Evolutionary conservation across 805 yeast species (phyloP).

Genomic region (Debaryomyces maramus): DNA sequence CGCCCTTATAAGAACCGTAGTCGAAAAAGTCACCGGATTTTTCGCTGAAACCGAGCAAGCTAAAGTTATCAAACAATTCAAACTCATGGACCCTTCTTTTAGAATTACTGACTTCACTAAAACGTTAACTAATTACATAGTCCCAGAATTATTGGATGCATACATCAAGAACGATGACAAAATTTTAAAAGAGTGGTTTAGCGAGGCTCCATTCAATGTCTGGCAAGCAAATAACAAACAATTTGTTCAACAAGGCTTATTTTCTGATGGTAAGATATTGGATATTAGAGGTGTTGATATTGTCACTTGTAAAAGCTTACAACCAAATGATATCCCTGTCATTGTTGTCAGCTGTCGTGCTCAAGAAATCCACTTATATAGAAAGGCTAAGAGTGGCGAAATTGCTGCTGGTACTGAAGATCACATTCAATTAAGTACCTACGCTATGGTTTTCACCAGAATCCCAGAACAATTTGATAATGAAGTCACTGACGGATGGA

Average conservation of each 20-base stretch:
- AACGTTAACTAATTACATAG: slow-evolving; percentile 85
- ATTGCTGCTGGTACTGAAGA: slow-evolving; percentile 95
- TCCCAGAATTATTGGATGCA: slow-evolving; percentile 95
- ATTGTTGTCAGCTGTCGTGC: slow-evolving; percentile 93
- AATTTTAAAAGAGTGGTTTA: slow-evolving; percentile 84
- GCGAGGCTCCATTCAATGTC: slow-evolving; percentile 95
- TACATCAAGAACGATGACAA: slow-evolving; percentile 87
- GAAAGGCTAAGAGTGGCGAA: slow-evolving; percentile 89
- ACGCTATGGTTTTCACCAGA: slow-evolving; percentile 94
- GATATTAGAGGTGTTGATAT: slow-evolving; percentile 96
- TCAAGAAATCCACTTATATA: slow-evolving; percentile 88
- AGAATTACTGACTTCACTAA: slow-evolving; percentile 73
- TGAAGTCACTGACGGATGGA: slow-evolving; percentile 95
- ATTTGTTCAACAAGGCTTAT: slow-evolving; percentile 84
- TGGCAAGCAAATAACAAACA: slow-evolving; percentile 93
- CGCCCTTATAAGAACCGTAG: slow-evolving; percentile 72
- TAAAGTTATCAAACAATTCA: slow-evolving; percentile 82
- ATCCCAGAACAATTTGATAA: slow-evolving; percentile 89
- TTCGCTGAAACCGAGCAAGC: slow-evolving; percentile 97
- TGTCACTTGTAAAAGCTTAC: slow-evolving; percentile 80
- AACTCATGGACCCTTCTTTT: slow-evolving; percentile 87
- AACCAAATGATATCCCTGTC: slow-evolving; percentile 91
- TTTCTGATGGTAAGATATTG: slow-evolving; percentile 86
- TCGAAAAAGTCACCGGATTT: slow-evolving; percentile 80
- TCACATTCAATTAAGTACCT: slow-evolving; percentile 87